Percentiles rank a stretch among this genome's conserved stretches.
Conservation (phyloP, 1,284 basidiomycete genomes). For the Malassezia brasiliensis region DNA sequence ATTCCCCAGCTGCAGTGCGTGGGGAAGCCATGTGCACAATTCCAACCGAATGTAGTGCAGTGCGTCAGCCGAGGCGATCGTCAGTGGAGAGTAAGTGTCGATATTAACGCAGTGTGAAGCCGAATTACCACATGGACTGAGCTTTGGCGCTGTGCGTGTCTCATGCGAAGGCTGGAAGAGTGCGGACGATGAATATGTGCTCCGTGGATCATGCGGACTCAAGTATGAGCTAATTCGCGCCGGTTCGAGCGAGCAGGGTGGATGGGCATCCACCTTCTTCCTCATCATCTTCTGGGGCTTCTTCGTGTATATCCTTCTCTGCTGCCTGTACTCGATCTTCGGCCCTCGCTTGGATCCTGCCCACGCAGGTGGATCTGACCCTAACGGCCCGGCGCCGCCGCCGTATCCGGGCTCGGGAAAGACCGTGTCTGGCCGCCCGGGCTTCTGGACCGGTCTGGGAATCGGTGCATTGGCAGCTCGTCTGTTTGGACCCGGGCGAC, state of each 20-base stretch:
- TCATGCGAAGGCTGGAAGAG: conserved; percentile 16
- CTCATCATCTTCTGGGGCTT: conserved; percentile 10
- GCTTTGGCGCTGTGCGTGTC: conserved; percentile 12
- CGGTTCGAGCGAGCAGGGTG: neutral
- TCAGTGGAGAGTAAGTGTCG: conserved; percentile 7
- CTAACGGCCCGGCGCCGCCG: conserved; percentile 3
- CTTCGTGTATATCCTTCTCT: conserved; percentile 8
- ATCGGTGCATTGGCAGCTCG: conserved; percentile 8
- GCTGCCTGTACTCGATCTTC: conserved; percentile 6
- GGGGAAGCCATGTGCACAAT: conserved; percentile 1
- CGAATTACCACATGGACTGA: conserved; percentile 2
- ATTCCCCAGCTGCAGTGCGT: conserved; percentile 13
- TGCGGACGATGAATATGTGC: conserved; percentile 4
- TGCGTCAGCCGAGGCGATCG: conserved; percentile 7
- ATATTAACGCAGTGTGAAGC: conserved; percentile 8
- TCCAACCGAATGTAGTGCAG: conserved; percentile 3
- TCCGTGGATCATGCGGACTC: conserved; percentile 13
- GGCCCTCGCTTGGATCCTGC: neutral
- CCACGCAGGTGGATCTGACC: neutral
- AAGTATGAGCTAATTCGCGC: conserved; percentile 6
- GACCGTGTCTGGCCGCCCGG: neutral
- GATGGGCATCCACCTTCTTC: neutral
- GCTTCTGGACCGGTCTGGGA: conserved; percentile 10
- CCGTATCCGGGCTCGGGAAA: neutral
- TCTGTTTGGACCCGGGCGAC: neutral